Percentiles rank a stretch among this genome's conserved stretches.
Evolutionary conservation across 805 yeast genomes (phyloP).

Genomic region (Candida maris): DNA sequence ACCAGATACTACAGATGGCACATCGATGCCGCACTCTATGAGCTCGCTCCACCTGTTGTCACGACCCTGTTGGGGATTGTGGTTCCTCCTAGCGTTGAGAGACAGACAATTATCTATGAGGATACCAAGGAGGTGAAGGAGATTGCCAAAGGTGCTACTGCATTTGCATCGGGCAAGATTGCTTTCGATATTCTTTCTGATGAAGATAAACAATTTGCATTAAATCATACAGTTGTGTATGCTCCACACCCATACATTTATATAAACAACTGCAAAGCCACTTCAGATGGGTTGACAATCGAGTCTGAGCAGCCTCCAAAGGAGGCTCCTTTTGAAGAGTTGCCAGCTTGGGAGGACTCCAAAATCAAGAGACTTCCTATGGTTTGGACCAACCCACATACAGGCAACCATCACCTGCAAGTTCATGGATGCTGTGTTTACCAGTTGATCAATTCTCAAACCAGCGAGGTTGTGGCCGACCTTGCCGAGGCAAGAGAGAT

Average conservation of each 20-base stretch:
- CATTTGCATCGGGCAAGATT: constrained; percentile 79
- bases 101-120: constrained; percentile 62
- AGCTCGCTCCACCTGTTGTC: constrained; percentile 78
- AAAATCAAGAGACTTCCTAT: constrained; percentile 77
- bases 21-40: constrained; percentile 86
- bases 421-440: constrained; percentile 86
- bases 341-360: constrained; percentile 80
- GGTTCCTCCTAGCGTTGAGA: constrained; percentile 67
- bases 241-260: constrained; percentile 92
- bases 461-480: constrained; percentile 59
- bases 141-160: constrained; percentile 82
- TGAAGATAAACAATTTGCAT: constrained; percentile 71
- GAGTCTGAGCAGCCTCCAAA: constrained; percentile 62
- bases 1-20: constrained; percentile 94
- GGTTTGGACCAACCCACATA: constrained; percentile 91
- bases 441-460: constrained; percentile 49
- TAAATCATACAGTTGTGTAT: constrained; percentile 76
- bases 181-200: constrained; percentile 66
- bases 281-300: constrained; percentile 84
- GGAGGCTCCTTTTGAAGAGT: constrained; percentile 60
- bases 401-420: constrained; percentile 78
- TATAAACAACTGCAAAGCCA: constrained; percentile 76
- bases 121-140: constrained; percentile 61
- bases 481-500: constrained; percentile 71
- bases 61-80: constrained; percentile 81